These are phyloP conservation scores for Botrytis paeoniae DNA, from an alignment of 2,329 filamentous ascomycete species.

Conservation along the genomic window DNA sequence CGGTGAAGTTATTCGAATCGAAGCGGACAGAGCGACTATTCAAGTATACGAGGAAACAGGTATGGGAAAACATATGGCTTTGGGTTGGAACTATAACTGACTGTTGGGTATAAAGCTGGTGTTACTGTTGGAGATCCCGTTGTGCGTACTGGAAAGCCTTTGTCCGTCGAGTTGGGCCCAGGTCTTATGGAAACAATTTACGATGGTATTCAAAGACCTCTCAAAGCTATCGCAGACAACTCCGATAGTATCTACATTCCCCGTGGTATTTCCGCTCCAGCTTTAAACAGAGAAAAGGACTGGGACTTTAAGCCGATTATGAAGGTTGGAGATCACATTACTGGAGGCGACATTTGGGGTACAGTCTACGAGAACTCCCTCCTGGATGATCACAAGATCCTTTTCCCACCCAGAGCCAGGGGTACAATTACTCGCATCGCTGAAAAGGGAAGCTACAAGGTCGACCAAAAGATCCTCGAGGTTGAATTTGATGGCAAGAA, in stretches of 20 bases:
- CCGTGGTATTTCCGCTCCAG: slow-evolving; percentile 82
- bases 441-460: slow-evolving; percentile 86
- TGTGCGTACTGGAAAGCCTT: slow-evolving; percentile 82
- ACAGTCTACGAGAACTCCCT: slow-evolving; percentile 95
- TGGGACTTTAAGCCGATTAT: slow-evolving; percentile 91
- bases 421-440: slow-evolving; percentile 92
- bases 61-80: slow-evolving; percentile 43
- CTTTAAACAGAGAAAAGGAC: slow-evolving; percentile 85
- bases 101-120: slow-evolving; percentile 60
- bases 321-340: slow-evolving; percentile 96
- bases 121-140: slow-evolving; percentile 96
- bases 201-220: slow-evolving; percentile 95
- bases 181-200: slow-evolving; percentile 99
- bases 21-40: slow-evolving; percentile 90
- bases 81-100: slow-evolving; percentile 1
- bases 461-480: slow-evolving; percentile 90
- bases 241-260: slow-evolving; percentile 96
- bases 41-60: slow-evolving; percentile 99
- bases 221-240: slow-evolving; percentile 74
- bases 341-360: slow-evolving; percentile 94
- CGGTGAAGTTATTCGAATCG: slow-evolving; percentile 98
- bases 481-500: slow-evolving; percentile 97
- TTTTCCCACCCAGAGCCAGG: slow-evolving; percentile 83
- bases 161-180: slow-evolving; percentile 95
- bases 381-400: slow-evolving; percentile 86